Evolutionary conservation across 2,329 filamentous ascomycete species (phyloP), one percentile per base, ranked within the genome.

Genomic region (Niveomyces coronatus): DNA sequence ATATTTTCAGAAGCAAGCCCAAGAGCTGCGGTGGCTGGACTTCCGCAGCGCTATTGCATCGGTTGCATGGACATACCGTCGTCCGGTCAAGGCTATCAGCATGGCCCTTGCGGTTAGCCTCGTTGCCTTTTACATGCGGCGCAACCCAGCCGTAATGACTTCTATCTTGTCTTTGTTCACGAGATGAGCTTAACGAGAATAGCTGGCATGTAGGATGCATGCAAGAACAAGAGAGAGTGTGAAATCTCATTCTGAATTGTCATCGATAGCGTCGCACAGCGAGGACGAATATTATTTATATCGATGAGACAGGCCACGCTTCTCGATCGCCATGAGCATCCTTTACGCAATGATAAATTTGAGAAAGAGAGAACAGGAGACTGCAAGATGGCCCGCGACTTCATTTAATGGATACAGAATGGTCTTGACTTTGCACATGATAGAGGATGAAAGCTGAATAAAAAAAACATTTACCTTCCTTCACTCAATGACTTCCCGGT

Each of bases 1-100:
- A 4, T 72, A 79, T 43, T 89, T 95, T 49, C 62, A 74, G 27
- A 68, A 68, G 46, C 89, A 96, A 55, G 76, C 77, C 4, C 67
- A 64, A 39, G 80, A 94, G 50, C 63, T 96, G n/a, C 63, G 67
- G 39, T 74, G 79, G 57, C 67, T 74, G 35, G 80, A 93, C 52
- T 38, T 56, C 34, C 50, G 50, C 27, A 49, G 53, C 20, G 52
- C 44, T 18, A 35, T 56, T 14, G 53, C 50, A 24, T 38, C 44
- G 32, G 41, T 68, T 18, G 48, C 82, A 17, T 79, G 75, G 73
- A 65, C 64, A 46, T 82, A 91, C 58, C 71, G 82, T 36, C 68
- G 71, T 43, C 76, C 83, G 1, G 72, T 73, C 30, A 65, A 72
- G 13, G 71, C 74, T 18, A 61, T 79, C 32, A 79, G 74, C 19